Percentiles rank a stretch among this genome's conserved stretches.
phyloP scores from a whole-genome alignment of 2,329 filamentous ascomycete genomes.

The Penicillium sp. region DNA sequence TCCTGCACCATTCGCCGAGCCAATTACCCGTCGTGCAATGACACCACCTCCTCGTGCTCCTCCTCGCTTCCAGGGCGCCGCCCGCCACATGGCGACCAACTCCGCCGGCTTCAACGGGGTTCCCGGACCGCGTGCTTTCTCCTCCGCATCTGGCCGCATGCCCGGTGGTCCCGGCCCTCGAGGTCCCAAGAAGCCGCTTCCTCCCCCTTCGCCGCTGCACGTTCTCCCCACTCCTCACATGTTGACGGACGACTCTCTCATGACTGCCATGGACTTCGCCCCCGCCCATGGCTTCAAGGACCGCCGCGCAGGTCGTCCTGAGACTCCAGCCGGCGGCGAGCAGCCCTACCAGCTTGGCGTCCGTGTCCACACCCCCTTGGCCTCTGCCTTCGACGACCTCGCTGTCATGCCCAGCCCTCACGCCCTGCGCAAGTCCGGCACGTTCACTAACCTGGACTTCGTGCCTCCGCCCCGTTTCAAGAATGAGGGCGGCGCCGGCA shows the following conservation, averaged over 20 bases:
- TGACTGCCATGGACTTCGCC: constrained; percentile 74
- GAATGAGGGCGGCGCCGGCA: constrained; percentile 43
- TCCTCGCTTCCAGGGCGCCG: constrained; percentile 53
- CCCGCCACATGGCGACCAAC: constrained; percentile 49
- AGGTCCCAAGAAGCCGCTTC: constrained; percentile 58
- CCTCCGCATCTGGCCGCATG: constrained; percentile 57
- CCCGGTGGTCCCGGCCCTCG: constrained; percentile 38
- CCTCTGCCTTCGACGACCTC: constrained; percentile 83
- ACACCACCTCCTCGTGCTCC: constrained; percentile 78
- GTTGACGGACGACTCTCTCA: constrained; percentile 79
- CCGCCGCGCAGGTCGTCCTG: constrained; percentile 65
- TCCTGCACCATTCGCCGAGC: constrained; percentile 72
- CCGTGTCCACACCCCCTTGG: constrained; percentile 73
- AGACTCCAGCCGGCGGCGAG: constrained; percentile 57
- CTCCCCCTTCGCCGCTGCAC: constrained; percentile 70
- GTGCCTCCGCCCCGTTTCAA: constrained; percentile 51
- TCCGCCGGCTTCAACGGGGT: constrained; percentile 37
- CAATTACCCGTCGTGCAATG: constrained; percentile 86
- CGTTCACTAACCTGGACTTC: constrained; percentile 51
- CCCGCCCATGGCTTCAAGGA: constrained; percentile 69
- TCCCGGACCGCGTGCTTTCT: constrained; percentile 60
- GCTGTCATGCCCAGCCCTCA: constrained; percentile 79
- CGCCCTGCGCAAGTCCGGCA: constrained; percentile 50
- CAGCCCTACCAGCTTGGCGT: constrained; percentile 73
- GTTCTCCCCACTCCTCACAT: constrained; percentile 83